Base-by-base conservation (phyloP, 1,139 yeast genomes). In the Kodamaea derodonti region DNA sequence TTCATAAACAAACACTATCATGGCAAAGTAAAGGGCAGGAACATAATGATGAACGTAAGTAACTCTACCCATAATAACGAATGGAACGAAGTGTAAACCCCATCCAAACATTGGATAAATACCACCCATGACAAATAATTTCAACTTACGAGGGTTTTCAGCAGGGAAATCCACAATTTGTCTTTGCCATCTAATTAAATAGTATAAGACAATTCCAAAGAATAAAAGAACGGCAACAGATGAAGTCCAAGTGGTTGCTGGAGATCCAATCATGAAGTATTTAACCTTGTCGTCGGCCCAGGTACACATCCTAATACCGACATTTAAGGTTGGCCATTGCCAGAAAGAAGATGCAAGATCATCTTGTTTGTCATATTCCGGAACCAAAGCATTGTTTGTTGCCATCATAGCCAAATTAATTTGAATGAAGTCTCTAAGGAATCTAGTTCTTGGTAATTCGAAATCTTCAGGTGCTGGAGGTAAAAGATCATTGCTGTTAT, bases 321-420 rank as follows among this genome's bases (percentile, higher is more conserved):
- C 84, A 60, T 86, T 74, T 52, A 90, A 75, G 24, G 92, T 77
- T 38, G 99, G 99, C 99, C 99, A 94, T 73, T 94, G 92, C 98
- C 98, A 94, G 50, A 92, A 92, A 33, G 78, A 58, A 13, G 97
- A 87, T 2, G 97, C 95, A 49, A 94, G 75, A 48, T 83, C 90
- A 57, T 94, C 99, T 50, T 77, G 80, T 63, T 92, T 90, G 49
- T 94, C 98, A 13, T 73, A 61, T 54, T 92, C 98, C 24, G 98
- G 97, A 38, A 92, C 80, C 54, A 92, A 75, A 3, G 96, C 97
- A 53, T 94, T 94, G 68, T 94, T 94, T 30, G 97, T 86, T 17
- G 97, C 96, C 97, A 90, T 88, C 97, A 92, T 94, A 15, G 97
- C 98, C 55, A 88, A 78, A 60, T 92, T 92, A 51, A 94, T 70